Percentiles rank a stretch among this genome's conserved stretches.
Conservation (phyloP, 2,329 filamentous ascomycete genomes). For the Ceratocystis colombiana region DNA sequence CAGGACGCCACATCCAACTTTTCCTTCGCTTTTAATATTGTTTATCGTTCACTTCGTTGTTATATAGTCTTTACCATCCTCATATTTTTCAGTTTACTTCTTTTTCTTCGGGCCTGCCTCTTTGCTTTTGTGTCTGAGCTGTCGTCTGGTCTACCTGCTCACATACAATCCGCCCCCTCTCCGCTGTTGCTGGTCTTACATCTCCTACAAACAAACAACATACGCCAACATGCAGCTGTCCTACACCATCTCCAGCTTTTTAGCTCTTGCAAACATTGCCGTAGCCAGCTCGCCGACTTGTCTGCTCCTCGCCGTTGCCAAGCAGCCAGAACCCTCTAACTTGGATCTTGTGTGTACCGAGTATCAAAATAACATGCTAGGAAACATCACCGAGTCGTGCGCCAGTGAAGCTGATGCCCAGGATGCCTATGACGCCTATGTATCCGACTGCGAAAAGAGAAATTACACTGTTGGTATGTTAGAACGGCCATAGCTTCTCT, state of each 20-base stretch:
- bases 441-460: constrained; percentile 20
- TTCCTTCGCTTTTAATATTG: constrained; percentile 3
- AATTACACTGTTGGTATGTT: constrained; percentile 22
- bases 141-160: neutral
- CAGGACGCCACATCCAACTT: neutral
- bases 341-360: constrained; percentile 25
- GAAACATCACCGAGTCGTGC: constrained; percentile 25
- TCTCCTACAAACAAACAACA: neutral
- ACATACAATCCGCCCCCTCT: neutral
- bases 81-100: neutral
- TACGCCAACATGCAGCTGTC: constrained; percentile 19
- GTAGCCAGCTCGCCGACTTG: constrained; percentile 25
- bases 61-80: constrained; percentile 1
- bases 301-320: constrained; percentile 25
- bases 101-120: neutral
- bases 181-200: neutral
- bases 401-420: constrained; percentile 5
- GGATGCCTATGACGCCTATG: constrained; percentile 25
- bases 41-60: constrained; percentile 15
- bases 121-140: neutral
- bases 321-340: constrained; percentile 24
- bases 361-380: constrained; percentile 25
- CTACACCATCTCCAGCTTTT: constrained; percentile 21
- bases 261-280: constrained; percentile 21
- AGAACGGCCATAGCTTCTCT: neutral